Percentiles rank a stretch among this genome's conserved stretches.
These are phyloP conservation scores for Borovskyia barvae DNA, from an alignment of 208 protist genomes.

Conservation along the genomic window DNA sequence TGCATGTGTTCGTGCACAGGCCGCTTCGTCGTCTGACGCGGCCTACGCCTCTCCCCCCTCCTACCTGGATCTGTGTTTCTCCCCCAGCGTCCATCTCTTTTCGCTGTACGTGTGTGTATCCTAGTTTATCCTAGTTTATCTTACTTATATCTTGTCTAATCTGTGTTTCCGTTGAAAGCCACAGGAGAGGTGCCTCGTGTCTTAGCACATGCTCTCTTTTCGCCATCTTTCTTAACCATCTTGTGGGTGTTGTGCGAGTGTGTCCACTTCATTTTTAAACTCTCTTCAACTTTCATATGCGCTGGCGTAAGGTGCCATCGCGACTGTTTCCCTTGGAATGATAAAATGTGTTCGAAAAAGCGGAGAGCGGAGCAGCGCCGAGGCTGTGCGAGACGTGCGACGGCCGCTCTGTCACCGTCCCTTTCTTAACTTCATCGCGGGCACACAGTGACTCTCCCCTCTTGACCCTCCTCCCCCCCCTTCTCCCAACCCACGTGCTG, in stretches of 20 bases:
- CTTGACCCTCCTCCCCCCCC: no score
- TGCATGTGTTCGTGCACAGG: no score
- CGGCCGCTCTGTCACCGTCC: background rate
- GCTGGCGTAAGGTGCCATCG: background rate
- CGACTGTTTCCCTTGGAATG: background rate
- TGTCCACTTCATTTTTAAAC: no score
- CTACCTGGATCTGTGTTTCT: background rate
- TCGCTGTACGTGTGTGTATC: background rate
- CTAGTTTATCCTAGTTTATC: background rate
- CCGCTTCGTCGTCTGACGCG: no score
- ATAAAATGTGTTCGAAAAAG: no score
- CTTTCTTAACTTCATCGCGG: background rate
- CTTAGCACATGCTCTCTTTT: constrained; percentile 1
- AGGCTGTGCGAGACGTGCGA: no score
- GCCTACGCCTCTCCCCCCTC: background rate
- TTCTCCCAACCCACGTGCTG: no score
- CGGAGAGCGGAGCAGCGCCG: no score
- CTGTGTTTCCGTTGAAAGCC: background rate
- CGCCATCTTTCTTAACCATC: background rate
- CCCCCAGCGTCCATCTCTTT: background rate
- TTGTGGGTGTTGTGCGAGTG: no score
- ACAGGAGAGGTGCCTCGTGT: background rate
- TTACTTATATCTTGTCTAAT: background rate
- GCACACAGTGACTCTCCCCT: background rate
- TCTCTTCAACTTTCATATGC: background rate